Percentiles rank a stretch among this genome's conserved stretches.
Evolutionary conservation across 495 filamentous ascomycete genomes (phyloP).

Genomic region (Aspergillus biplanus): DNA sequence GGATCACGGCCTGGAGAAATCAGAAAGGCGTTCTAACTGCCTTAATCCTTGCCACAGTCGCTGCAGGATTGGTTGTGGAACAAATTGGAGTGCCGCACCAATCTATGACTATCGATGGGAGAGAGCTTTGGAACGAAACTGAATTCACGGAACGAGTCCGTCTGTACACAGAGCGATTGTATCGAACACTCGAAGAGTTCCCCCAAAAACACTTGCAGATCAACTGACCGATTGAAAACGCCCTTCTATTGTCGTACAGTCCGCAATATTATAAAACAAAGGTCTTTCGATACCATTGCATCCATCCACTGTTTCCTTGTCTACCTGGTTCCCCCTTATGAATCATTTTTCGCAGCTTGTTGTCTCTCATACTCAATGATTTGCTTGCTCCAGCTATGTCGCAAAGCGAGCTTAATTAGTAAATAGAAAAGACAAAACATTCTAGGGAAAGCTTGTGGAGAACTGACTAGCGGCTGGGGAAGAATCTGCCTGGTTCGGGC

Average conservation of each 20-base stretch:
- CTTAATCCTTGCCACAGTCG: slow-evolving; percentile 77
- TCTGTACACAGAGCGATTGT: slow-evolving; percentile 55
- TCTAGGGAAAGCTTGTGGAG: slow-evolving; percentile 17
- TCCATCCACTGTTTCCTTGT: slow-evolving; percentile 22
- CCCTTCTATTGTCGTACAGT: slow-evolving; percentile 53
- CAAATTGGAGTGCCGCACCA: slow-evolving; percentile 82
- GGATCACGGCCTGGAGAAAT: slow-evolving; percentile 29
- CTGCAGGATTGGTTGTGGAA: slow-evolving; percentile 92
- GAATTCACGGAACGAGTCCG: slow-evolving; percentile 56
- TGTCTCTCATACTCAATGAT: slow-evolving; percentile 83
- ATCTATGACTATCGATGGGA: slow-evolving; percentile 49
- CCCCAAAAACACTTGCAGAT: slow-evolving; percentile 47
- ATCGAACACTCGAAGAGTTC: slow-evolving; percentile 49
- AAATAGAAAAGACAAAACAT: slow-evolving; percentile 6
- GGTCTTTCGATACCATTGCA: slow-evolving; percentile 34
- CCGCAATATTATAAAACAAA: slow-evolving; percentile 44
- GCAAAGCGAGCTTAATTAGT: slow-evolving; percentile 23
- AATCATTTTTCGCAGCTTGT: slow-evolving; percentile 59
- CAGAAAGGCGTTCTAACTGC: slow-evolving; percentile 64
- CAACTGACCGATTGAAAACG: slow-evolving; percentile 51
- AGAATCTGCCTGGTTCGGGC: slow-evolving; percentile 87
- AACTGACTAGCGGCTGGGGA: slow-evolving; percentile 92
- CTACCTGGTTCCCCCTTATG: slow-evolving; percentile 31
- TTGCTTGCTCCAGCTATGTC: slow-evolving; percentile 83
- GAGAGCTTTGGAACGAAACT: slow-evolving; percentile 80